Evolutionary conservation across 805 yeast genomes (phyloP).

Genomic region (Saccharomycopsis sp.): DNA sequence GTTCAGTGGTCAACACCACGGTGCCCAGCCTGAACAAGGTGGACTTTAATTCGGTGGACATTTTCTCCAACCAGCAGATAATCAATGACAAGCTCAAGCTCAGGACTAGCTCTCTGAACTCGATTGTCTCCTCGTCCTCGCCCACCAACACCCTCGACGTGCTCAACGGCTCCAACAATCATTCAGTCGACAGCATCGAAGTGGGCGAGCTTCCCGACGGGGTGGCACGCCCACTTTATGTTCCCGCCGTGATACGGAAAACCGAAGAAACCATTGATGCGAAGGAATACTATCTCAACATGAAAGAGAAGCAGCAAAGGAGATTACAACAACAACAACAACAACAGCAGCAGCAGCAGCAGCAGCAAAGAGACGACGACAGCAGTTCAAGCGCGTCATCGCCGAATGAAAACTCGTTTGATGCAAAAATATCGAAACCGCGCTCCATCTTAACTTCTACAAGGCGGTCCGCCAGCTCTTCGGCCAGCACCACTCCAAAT

Average conservation of each 20-base stretch:
- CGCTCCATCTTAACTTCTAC: background rate
- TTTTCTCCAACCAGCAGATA: constrained; percentile 15
- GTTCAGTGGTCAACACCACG: background rate
- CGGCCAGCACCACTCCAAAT: constrained; percentile 4
- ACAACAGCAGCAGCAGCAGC: constrained; percentile 3
- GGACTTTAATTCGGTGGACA: constrained; percentile 10
- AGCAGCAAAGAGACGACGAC: constrained; percentile 1
- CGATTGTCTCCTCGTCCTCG: too few species aligned
- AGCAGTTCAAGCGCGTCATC: background rate
- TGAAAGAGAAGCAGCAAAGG: constrained; percentile 13
- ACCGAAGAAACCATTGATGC: constrained; percentile 18
- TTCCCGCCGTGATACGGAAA: constrained; percentile 46
- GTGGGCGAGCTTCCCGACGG: constrained; percentile 20
- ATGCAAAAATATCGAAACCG: background rate
- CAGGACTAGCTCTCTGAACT: too few species aligned
- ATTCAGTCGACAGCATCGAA: too few species aligned
- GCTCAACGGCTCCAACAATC: too few species aligned
- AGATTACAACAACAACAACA: constrained; percentile 8
- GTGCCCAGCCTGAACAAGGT: constrained; percentile 1
- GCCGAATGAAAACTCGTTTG: background rate
- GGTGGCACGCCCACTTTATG: constrained; percentile 43
- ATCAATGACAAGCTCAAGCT: constrained; percentile 7
- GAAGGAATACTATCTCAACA: constrained; percentile 13
- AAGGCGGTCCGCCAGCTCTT: background rate
- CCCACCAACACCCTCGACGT: too few species aligned